Evolutionary conservation across 164 flowering plant genomes (phyloP), one percentile per base, ranked within the genome.

Genomic region (Pachysandra terminalis): DNA sequence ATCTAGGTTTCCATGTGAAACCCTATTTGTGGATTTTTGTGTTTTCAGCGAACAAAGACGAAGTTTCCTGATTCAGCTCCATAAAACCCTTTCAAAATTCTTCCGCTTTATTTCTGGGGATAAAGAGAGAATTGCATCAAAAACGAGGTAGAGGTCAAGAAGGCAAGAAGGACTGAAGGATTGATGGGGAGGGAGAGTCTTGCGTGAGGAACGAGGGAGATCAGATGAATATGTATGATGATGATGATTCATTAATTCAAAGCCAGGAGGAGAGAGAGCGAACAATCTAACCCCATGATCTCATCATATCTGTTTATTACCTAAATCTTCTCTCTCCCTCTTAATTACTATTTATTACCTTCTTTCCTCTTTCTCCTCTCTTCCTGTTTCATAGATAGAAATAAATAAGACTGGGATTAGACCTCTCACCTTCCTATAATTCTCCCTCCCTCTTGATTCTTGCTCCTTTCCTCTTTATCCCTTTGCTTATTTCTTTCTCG

Each of bases 141-240:
- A 45, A 73, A 52, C 64, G 70, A 66, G 67, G 59, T 68, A 75
- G 45, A 64, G 49, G 61, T 32, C 10, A 45, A 45, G 59, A 26
- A 61, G 26, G 69, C 70, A 65, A 67, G 60, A 71, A 74, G 74
- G 74, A 64, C 70, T 71, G 73, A 65, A 76, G 68, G 75, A 72
- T 72, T 68, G 78, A 53, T 67, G 65, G 45, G 61, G n/a, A 5
- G 10, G 45, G 5, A 5, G 9, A n/a, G 37, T 53, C 67, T 49
- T 40, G 57, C 75, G 64, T 59, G 69, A 75, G 48, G 40, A 59
- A 52, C 75, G 69, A 75, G 78, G 71, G 59, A 35, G 62, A 64
- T 67, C 21, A 21, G 60, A 61, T 61, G 26, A 64, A 56, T 56
- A 26, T 23, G 40, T 53, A 28, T 45, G 22, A 59, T 71, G n/a